Evolutionary conservation across 352 stramenopile genomes (phyloP).

Genomic region (Nannochloropsis limnetica): DNA sequence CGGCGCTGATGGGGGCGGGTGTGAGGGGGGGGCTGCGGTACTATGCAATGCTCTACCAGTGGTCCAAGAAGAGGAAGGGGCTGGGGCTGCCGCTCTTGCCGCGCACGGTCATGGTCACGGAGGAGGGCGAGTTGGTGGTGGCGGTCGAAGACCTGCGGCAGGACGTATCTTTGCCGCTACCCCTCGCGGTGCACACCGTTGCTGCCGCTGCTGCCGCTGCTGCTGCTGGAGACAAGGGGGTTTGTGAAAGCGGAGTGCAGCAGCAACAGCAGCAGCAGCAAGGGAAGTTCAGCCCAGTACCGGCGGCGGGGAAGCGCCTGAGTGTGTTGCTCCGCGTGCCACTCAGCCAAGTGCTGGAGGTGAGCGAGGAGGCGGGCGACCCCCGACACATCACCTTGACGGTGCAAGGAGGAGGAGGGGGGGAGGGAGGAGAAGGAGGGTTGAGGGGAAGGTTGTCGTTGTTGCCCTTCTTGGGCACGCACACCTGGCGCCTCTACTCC

Average conservation of each 20-base stretch:
- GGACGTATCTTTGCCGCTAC: background rate
- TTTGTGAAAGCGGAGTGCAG: background rate
- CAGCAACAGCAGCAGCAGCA: background rate
- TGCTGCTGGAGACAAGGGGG: background rate
- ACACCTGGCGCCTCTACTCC: constrained; percentile 18
- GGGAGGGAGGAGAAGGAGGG: background rate
- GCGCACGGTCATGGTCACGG: constrained; percentile 21
- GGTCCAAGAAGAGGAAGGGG: background rate
- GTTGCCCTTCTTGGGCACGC: background rate
- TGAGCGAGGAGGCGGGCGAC: constrained; percentile 14
- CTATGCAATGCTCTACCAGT: constrained; percentile 11
- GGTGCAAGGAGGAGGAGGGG: background rate
- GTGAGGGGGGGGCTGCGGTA: background rate
- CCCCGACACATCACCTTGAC: background rate
- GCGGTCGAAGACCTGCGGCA: constrained; percentile 19
- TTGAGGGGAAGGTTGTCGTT: background rate
- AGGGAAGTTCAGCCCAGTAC: background rate
- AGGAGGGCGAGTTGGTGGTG: constrained; percentile 21
- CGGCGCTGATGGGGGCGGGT: background rate
- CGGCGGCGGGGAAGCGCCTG: constrained; percentile 17
- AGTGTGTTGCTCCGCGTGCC: constrained; percentile 20
- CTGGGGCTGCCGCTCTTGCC: constrained; percentile 20
- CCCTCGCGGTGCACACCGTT: background rate
- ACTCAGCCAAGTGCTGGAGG: background rate
- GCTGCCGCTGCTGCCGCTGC: background rate